Conservation (phyloP, 371 early-diverging fungal genomes). For the Mucor ambiguus region DNA sequence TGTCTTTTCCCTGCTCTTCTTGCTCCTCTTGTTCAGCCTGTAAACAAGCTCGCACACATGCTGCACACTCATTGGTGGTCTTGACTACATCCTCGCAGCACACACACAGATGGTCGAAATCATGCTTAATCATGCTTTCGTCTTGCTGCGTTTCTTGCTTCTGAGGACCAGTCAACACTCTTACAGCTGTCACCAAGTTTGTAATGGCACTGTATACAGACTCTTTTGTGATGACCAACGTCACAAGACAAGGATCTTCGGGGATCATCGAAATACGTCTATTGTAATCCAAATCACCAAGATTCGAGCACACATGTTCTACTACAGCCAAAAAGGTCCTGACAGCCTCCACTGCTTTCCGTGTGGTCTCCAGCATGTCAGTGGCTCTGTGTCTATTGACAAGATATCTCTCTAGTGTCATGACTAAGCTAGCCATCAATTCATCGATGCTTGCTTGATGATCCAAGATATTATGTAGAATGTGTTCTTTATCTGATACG, state of each 20-base stretch:
- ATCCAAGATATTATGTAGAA: slow-evolving; percentile 34
- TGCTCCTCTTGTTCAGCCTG: slow-evolving; percentile 8
- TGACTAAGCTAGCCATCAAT: slow-evolving; percentile 23
- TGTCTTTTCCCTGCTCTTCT: slow-evolving; percentile 12
- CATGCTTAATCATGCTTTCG: slow-evolving; percentile 8
- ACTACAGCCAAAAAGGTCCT: slow-evolving; percentile 42
- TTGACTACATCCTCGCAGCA: slow-evolving; percentile 43
- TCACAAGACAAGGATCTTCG: slow-evolving; percentile 45
- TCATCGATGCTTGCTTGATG: slow-evolving; percentile 35
- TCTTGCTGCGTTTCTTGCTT: not conserved
- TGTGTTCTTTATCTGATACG: slow-evolving; percentile 30
- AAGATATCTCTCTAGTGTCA: slow-evolving; percentile 34
- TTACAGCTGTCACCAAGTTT: slow-evolving; percentile 47
- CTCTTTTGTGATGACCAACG: slow-evolving; percentile 49
- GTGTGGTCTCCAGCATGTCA: slow-evolving; percentile 46
- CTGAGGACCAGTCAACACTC: slow-evolving; percentile 37
- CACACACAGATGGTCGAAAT: slow-evolving; percentile 27
- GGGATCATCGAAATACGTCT: slow-evolving; percentile 33
- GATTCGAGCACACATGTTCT: slow-evolving; percentile 45
- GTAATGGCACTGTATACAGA: slow-evolving; percentile 52
- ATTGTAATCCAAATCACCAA: slow-evolving; percentile 41
- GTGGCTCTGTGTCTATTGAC: slow-evolving; percentile 28
- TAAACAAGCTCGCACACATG: slow-evolving; percentile 35
- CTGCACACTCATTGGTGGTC: slow-evolving; percentile 39
- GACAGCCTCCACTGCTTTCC: slow-evolving; percentile 46